phyloP scores from a whole-genome alignment of 2,329 filamentous ascomycete genomes.

The Cordyceps cicadae region DNA sequence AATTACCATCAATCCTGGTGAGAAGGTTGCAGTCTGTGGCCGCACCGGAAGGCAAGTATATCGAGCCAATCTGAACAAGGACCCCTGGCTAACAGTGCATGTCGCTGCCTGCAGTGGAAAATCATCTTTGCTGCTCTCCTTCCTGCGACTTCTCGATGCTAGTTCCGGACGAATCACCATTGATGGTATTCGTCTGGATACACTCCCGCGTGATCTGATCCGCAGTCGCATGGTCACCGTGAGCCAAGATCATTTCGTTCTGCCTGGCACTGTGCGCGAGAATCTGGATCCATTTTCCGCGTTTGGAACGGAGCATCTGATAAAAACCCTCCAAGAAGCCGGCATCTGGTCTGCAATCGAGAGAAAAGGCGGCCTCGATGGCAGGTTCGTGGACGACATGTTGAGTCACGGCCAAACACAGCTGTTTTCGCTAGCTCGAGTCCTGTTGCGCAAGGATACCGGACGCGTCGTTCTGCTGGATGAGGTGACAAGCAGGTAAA shows the following conservation, averaged over 20 bases:
- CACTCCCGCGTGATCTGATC: slow-evolving; percentile 33
- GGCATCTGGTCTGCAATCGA: slow-evolving; percentile 34
- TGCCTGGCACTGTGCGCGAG: slow-evolving; percentile 36
- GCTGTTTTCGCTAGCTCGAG: slow-evolving; percentile 41
- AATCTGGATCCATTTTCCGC: slow-evolving; percentile 36
- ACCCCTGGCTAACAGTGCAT: neutral
- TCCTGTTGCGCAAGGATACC: slow-evolving; percentile 31
- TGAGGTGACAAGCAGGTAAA: slow-evolving; percentile 30
- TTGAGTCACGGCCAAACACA: slow-evolving; percentile 41
- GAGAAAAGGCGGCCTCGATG: slow-evolving; percentile 29
- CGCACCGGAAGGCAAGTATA: slow-evolving; percentile 31
- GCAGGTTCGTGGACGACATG: slow-evolving; percentile 24
- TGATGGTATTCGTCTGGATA: slow-evolving; percentile 34
- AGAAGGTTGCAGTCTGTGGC: slow-evolving; percentile 45
- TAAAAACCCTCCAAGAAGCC: slow-evolving; percentile 33
- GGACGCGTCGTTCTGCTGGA: slow-evolving; percentile 37
- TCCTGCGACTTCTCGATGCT: slow-evolving; percentile 41
- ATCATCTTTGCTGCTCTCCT: slow-evolving; percentile 37
- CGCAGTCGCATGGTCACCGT: slow-evolving; percentile 37
- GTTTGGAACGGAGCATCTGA: slow-evolving; percentile 28
- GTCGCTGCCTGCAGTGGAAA: slow-evolving; percentile 34
- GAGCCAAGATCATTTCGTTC: slow-evolving; percentile 41
- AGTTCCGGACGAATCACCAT: slow-evolving; percentile 30
- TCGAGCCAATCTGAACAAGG: neutral
- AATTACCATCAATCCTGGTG: slow-evolving; percentile 25